Conservation (phyloP, 1,284 basidiomycete genomes). For the Phylloporus sp. region DNA sequence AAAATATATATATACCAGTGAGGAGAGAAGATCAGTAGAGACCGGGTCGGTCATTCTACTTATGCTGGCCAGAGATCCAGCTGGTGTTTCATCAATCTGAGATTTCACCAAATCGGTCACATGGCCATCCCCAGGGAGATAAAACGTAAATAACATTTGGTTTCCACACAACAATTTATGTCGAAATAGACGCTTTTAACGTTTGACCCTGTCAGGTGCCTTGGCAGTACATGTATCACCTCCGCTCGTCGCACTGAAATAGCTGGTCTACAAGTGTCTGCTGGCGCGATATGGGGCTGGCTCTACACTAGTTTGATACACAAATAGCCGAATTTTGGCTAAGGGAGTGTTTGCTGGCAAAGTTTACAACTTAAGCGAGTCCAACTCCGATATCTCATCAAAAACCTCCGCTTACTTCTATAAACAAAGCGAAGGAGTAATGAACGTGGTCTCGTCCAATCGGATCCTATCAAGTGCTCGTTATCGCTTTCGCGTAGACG, state of each 20-base stretch:
- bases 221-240: not conserved
- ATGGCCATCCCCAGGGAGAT: constrained; percentile 33
- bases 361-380: not conserved
- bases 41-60: constrained; percentile 6
- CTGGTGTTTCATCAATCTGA: constrained; percentile 29
- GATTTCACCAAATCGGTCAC: constrained; percentile 16
- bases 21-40: constrained; percentile 19
- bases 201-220: not conserved
- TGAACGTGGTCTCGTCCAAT: constrained; percentile 12
- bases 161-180: constrained; percentile 15
- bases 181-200: constrained; percentile 1
- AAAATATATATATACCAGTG: constrained; percentile 31
- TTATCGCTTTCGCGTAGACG: constrained; percentile 15
- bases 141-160: constrained; percentile 27
- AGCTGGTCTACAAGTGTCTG: not conserved
- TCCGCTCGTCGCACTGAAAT: not conserved
- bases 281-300: not conserved
- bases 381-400: constrained; percentile 9
- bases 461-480: constrained; percentile 1
- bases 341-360: too few relatives aligned
- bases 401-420: not conserved
- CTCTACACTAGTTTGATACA: not conserved
- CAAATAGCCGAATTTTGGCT: not conserved
- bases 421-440: constrained; percentile 1
- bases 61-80: constrained; percentile 13